Conservation (phyloP, 2,329 filamentous ascomycete genomes). For the Mycogone perniciosa region DNA sequence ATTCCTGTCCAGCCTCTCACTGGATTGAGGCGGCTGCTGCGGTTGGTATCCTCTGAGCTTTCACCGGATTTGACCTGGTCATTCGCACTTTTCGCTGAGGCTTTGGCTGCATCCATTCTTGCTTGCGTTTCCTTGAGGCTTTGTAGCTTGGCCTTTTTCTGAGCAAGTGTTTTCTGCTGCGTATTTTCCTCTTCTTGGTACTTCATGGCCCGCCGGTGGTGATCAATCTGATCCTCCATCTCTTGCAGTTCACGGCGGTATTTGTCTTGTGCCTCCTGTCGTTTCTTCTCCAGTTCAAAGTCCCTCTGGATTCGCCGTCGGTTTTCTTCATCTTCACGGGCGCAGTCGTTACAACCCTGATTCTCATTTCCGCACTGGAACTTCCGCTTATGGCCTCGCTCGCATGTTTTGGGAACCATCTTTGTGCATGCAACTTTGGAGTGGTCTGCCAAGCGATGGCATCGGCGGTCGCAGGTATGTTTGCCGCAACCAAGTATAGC, state of each 20-base stretch:
- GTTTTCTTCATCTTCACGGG: slow-evolving; percentile 39
- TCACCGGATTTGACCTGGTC: not conserved
- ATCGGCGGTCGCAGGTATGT: slow-evolving; percentile 54
- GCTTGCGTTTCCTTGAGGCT: slow-evolving; percentile 29
- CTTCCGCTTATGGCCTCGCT: slow-evolving; percentile 42
- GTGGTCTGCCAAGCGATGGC: slow-evolving; percentile 58
- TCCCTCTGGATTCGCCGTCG: slow-evolving; percentile 40
- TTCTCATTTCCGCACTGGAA: slow-evolving; percentile 39
- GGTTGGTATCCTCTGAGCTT: not conserved
- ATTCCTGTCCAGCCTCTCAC: slow-evolving; percentile 43
- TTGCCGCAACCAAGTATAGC: slow-evolving; percentile 46
- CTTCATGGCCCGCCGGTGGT: slow-evolving; percentile 36
- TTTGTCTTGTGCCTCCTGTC: slow-evolving; percentile 36
- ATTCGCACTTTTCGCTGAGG: slow-evolving; percentile 12
- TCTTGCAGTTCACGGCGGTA: slow-evolving; percentile 41
- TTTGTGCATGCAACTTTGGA: slow-evolving; percentile 35
- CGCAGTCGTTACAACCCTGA: slow-evolving; percentile 45
- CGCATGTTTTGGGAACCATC: slow-evolving; percentile 40
- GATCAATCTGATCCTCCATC: slow-evolving; percentile 49
- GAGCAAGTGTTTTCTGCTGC: slow-evolving; percentile 36
- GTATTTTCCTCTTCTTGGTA: slow-evolving; percentile 39
- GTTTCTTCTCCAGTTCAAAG: slow-evolving; percentile 43
- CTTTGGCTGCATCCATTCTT: slow-evolving; percentile 10
- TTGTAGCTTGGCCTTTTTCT: slow-evolving; percentile 41
- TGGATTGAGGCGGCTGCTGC: not conserved